Percentiles rank a stretch among this genome's conserved stretches.
Evolutionary conservation across 2,329 filamentous ascomycete genomes (phyloP).

Genomic region (Apiospora koreana): DNA sequence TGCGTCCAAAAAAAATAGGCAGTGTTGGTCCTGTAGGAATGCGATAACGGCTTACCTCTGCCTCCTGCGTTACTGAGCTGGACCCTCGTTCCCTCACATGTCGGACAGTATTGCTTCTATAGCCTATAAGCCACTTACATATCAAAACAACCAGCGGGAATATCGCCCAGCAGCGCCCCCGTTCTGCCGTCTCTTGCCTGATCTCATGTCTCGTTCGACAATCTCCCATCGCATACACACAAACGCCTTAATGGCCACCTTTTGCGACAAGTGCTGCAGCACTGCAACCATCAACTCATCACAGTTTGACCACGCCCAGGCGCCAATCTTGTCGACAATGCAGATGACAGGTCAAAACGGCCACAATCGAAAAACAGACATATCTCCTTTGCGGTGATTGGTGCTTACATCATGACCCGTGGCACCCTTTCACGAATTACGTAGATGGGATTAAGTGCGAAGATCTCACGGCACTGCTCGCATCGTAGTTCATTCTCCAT

Average conservation of each 20-base stretch:
- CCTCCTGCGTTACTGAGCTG: too few species aligned
- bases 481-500: background rate
- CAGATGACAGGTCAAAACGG: background rate
- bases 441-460: background rate
- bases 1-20: background rate
- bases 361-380: background rate
- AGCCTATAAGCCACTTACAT: background rate
- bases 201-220: background rate
- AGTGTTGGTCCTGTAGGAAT: background rate
- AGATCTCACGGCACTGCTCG: background rate
- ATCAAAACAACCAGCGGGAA: background rate
- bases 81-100: background rate
- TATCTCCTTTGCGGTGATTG: background rate
- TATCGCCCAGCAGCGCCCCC: background rate
- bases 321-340: background rate
- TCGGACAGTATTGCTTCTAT: background rate
- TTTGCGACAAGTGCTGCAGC: background rate
- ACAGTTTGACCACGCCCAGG: background rate
- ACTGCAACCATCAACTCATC: background rate
- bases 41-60: too few species aligned
- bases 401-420: background rate
- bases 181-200: background rate
- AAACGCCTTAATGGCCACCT: background rate
- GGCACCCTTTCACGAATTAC: background rate
- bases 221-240: background rate